Evolutionary conservation across 2,329 filamentous ascomycete species (phyloP).

Genomic region (Gremmenia infestans): DNA sequence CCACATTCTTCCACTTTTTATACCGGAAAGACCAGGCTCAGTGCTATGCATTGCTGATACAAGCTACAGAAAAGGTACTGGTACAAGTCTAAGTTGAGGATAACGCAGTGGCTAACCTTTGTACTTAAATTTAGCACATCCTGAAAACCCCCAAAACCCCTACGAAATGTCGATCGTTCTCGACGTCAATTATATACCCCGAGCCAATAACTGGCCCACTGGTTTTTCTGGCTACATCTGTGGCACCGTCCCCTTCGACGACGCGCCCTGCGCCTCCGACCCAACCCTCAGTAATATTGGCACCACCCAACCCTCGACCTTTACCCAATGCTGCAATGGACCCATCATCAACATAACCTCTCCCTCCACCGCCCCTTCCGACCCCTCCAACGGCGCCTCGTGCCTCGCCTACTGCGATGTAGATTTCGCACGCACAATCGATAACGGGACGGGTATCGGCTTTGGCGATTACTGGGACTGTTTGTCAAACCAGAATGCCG

Average conservation of each 20-base stretch:
- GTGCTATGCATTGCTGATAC: too few species aligned
- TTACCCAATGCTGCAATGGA: slow-evolving; percentile 4
- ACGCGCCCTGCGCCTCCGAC: background rate
- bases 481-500: background rate
- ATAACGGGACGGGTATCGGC: background rate
- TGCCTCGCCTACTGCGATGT: slow-evolving; percentile 5
- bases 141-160: background rate
- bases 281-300: background rate
- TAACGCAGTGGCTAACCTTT: background rate
- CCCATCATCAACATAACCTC: slow-evolving; percentile 4
- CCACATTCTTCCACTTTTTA: too few species aligned
- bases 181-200: slow-evolving; percentile 1
- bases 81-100: background rate
- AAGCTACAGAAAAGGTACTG: too few species aligned
- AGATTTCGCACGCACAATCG: background rate
- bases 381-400: slow-evolving; percentile 1
- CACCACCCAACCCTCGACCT: background rate
- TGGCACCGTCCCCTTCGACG: background rate
- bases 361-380: background rate
- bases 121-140: background rate
- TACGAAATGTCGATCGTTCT: background rate
- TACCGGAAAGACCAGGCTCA: too few species aligned
- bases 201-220: background rate
- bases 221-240: slow-evolving; percentile 1
- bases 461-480: slow-evolving; percentile 5